These are phyloP conservation scores for Detonula confervacea DNA, from an alignment of 352 stramenopile genomes.

Conservation along the genomic window DNA sequence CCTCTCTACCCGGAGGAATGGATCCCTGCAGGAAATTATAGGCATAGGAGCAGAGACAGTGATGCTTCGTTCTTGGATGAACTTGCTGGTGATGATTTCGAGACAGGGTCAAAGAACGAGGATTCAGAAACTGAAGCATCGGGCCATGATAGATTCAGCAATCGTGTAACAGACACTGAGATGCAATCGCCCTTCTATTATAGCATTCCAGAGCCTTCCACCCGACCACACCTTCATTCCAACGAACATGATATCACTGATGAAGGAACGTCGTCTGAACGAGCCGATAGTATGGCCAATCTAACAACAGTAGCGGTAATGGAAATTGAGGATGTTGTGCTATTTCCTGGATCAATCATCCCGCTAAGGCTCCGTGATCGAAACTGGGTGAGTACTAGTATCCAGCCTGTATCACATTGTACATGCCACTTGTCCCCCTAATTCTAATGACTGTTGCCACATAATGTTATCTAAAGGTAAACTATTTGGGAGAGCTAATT, in stretches of 20 bases:
- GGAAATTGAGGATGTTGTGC: conserved; percentile 74
- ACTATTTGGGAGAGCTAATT: conserved; percentile 73
- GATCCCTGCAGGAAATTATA: conserved; percentile 37
- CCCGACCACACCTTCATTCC: background rate
- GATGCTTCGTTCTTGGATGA: background rate
- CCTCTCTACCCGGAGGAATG: conserved; percentile 65
- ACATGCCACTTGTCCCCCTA: too few relatives aligned
- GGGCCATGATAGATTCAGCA: background rate
- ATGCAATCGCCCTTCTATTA: conserved; percentile 1
- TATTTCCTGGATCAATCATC: conserved; percentile 76
- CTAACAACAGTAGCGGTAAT: conserved; percentile 43
- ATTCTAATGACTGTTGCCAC: too few relatives aligned
- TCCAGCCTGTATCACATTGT: too few relatives aligned
- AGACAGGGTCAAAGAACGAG: background rate
- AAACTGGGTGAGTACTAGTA: conserved; percentile 69
- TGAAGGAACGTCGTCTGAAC: too few relatives aligned
- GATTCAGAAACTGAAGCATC: background rate
- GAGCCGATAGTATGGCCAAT: background rate
- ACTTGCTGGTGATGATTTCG: conserved; percentile 4
- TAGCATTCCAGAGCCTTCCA: conserved; percentile 20
- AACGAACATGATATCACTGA: background rate
- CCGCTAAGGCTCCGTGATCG: conserved; percentile 66
- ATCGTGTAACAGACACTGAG: background rate
- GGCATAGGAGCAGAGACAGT: background rate
- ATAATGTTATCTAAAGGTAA: too few relatives aligned